phyloP scores from a whole-genome alignment of 441 rosid genomes.

The Metrosideros polymorpha region DNA sequence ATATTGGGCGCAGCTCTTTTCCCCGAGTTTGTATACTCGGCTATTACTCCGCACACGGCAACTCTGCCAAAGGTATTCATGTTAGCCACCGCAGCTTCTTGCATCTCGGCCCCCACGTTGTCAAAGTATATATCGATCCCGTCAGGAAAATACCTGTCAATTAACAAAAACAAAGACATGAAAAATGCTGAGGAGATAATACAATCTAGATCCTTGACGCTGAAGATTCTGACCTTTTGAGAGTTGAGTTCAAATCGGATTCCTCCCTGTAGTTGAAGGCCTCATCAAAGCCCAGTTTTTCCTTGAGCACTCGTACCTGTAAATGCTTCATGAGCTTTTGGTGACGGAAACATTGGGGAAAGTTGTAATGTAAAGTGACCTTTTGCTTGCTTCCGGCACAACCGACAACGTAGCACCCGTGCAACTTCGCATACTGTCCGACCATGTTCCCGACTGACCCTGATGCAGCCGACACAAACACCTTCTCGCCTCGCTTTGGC shows the following conservation, averaged over 20 bases:
- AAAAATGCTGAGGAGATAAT: background rate
- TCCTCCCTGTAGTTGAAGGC: slow-evolving; percentile 79
- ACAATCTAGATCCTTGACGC: background rate
- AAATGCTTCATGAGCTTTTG: background rate
- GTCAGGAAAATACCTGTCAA: background rate
- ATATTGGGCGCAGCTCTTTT: background rate
- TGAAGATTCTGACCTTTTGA: slow-evolving; percentile 27
- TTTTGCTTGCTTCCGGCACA: slow-evolving; percentile 41
- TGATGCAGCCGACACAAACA: slow-evolving; percentile 43
- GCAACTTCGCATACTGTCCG: slow-evolving; percentile 46
- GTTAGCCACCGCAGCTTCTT: background rate
- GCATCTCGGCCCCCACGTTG: background rate
- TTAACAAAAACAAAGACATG: background rate
- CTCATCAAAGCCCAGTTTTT: slow-evolving; percentile 65
- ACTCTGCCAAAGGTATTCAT: background rate
- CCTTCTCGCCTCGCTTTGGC: slow-evolving; percentile 43
- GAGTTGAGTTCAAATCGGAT: slow-evolving; percentile 36
- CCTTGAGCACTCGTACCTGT: slow-evolving; percentile 54
- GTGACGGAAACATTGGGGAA: background rate
- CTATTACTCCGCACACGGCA: background rate
- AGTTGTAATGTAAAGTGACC: slow-evolving; percentile 11
- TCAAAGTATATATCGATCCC: background rate
- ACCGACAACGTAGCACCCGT: slow-evolving; percentile 60
- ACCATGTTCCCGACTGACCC: slow-evolving; percentile 54
- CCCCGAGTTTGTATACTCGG: background rate